phyloP scores from a whole-genome alignment of 306 rosid species.

The Quercus gilva region DNA sequence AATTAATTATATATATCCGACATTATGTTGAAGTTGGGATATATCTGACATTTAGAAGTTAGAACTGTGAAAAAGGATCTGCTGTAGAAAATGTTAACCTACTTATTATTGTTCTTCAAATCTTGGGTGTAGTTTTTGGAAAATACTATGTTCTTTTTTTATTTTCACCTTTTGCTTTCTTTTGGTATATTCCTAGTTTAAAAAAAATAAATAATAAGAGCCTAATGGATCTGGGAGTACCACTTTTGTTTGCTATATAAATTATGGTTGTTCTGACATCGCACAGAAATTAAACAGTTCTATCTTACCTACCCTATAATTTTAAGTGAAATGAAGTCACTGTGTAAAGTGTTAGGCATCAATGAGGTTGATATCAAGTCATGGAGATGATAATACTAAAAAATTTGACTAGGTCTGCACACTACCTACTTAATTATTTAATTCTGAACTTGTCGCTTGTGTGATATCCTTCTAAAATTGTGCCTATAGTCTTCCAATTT shows the following conservation, averaged over 20 bases:
- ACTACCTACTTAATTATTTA: not conserved
- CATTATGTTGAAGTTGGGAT: not conserved
- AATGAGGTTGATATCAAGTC: not conserved
- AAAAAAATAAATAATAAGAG: not conserved
- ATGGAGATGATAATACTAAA: not conserved
- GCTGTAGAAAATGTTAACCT: not conserved
- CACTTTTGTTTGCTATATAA: conserved; percentile 10
- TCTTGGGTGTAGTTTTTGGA: not conserved
- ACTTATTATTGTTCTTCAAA: not conserved
- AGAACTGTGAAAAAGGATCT: not conserved
- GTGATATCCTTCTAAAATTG: conserved; percentile 8
- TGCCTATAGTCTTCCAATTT: conserved; percentile 24
- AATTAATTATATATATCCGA: not conserved
- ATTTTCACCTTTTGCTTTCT: not conserved
- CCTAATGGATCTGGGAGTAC: not conserved
- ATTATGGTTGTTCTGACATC: not conserved
- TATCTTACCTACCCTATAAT: conserved; percentile 2
- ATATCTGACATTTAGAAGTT: not conserved
- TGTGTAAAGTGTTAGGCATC: conserved; percentile 10
- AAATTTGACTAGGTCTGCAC: not conserved
- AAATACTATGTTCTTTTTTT: not conserved
- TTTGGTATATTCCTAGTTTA: not conserved
- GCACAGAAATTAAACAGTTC: conserved; percentile 2
- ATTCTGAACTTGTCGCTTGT: not conserved
- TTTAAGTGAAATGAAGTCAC: conserved; percentile 10